These are phyloP conservation scores for Kwoniella dendrophila DNA, from an alignment of 768 basidiomycete genomes.

Conservation along the genomic window DNA sequence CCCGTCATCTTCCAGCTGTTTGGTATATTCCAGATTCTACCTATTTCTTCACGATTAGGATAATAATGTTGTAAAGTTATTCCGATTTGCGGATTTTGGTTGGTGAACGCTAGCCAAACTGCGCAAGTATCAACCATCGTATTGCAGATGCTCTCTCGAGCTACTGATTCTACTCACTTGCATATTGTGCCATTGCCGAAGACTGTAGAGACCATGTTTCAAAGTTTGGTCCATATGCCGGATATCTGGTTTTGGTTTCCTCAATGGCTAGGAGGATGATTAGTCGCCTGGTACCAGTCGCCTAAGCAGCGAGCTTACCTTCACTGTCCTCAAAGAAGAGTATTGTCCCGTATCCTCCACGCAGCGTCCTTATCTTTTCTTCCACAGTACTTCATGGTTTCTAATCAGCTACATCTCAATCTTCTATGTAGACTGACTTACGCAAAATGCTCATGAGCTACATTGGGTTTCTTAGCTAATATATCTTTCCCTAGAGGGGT, in stretches of 20 bases:
- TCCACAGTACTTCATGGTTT: conserved; percentile 1
- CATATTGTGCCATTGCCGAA: conserved; percentile 20
- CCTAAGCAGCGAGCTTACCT: too few relatives aligned
- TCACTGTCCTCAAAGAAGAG: conserved; percentile 19
- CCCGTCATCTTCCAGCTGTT: conserved; percentile 16
- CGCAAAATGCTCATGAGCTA: conserved; percentile 17
- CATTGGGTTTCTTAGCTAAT: conserved; percentile 10
- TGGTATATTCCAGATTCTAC: conserved; percentile 3
- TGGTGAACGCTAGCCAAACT: conserved; percentile 12
- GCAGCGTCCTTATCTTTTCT: conserved; percentile 5
- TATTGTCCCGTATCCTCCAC: conserved; percentile 2
- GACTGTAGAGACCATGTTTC: conserved; percentile 13
- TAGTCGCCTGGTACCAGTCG: not conserved
- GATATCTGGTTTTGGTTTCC: not conserved
- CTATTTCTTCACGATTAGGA: conserved; percentile 1
- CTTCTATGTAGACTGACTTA: not conserved
- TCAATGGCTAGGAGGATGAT: not conserved
- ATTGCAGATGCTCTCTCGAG: too few relatives aligned
- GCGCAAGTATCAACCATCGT: too few relatives aligned
- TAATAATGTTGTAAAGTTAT: conserved; percentile 16
- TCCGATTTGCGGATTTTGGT: not conserved
- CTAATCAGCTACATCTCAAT: not conserved
- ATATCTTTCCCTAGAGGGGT: conserved; percentile 7
- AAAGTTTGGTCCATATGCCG: conserved; percentile 1
- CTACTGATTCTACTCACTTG: too few relatives aligned